Percentiles rank a stretch among this genome's conserved stretches.
phyloP scores from a whole-genome alignment of 2,329 filamentous ascomycete species.

The Colletotrichum euphorbiae region DNA sequence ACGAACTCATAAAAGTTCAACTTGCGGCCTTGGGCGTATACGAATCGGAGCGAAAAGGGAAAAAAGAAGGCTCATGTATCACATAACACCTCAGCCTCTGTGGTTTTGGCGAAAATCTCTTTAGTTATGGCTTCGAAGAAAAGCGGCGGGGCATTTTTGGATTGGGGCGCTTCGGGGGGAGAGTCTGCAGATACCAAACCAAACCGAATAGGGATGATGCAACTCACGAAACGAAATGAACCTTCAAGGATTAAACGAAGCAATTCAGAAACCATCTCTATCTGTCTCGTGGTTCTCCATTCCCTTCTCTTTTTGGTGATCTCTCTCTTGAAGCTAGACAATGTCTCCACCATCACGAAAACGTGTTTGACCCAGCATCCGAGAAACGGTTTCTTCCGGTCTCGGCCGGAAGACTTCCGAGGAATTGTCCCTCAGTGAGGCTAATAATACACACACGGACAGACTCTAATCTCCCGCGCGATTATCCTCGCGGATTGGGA shows the following conservation, averaged over 20 bases:
- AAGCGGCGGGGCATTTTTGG: constrained; percentile 4
- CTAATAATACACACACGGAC: neutral
- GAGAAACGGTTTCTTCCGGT: neutral
- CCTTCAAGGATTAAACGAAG: neutral
- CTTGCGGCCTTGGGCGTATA: neutral
- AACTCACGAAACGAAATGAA: neutral
- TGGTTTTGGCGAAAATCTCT: neutral
- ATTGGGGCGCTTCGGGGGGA: neutral
- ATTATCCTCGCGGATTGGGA: constrained; percentile 9
- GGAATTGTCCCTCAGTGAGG: neutral
- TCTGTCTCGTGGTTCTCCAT: neutral
- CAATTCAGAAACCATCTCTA: neutral
- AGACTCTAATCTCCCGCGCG: constrained; percentile 3
- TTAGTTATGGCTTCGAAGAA: too few species aligned
- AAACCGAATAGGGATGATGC: neutral
- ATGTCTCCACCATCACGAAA: neutral
- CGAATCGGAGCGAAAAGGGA: neutral
- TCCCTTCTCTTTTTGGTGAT: too few species aligned
- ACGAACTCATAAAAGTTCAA: neutral
- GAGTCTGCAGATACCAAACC: constrained; percentile 12
- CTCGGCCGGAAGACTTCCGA: constrained; percentile 10
- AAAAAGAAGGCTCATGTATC: neutral
- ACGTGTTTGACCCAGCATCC: neutral
- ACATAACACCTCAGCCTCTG: constrained; percentile 13
- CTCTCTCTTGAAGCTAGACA: neutral